These are phyloP conservation scores for Elongisporangium prolatum DNA, from an alignment of 352 stramenopile species.

Conservation along the genomic window DNA sequence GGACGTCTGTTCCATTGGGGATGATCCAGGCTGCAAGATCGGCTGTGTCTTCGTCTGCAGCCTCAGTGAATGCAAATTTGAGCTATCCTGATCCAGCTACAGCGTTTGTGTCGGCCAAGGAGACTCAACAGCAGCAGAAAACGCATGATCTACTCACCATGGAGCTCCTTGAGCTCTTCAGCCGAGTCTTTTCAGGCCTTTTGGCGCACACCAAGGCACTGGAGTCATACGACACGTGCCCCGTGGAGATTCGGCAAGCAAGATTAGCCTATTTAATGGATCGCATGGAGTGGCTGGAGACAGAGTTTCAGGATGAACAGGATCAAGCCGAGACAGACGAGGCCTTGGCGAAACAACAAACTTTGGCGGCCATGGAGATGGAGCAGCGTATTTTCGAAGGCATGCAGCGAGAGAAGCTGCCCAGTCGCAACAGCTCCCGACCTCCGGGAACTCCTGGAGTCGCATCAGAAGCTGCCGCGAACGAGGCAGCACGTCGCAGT, in stretches of 20 bases:
- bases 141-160: constrained; percentile 49
- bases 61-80: constrained; percentile 9
- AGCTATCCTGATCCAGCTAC: constrained; percentile 12
- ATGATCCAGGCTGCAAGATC: constrained; percentile 65
- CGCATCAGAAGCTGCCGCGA: background rate
- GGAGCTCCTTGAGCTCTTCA: constrained; percentile 51
- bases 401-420: constrained; percentile 11
- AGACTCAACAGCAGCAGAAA: constrained; percentile 33
- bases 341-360: constrained; percentile 14
- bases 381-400: constrained; percentile 31
- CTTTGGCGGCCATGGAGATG: constrained; percentile 17
- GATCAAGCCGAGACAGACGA: constrained; percentile 15
- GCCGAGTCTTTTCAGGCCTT: constrained; percentile 46
- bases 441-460: background rate
- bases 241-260: constrained; percentile 43
- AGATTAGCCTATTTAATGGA: constrained; percentile 36
- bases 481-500: background rate
- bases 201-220: constrained; percentile 50
- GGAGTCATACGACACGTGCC: constrained; percentile 44
- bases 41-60: constrained; percentile 13
- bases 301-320: constrained; percentile 24
- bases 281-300: constrained; percentile 33
- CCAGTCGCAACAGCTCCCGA: background rate
- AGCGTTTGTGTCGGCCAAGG: constrained; percentile 13
- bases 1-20: constrained; percentile 38